Conservation (phyloP, 805 yeast species). For the Groenewaldozyma tartarivorans region DNA sequence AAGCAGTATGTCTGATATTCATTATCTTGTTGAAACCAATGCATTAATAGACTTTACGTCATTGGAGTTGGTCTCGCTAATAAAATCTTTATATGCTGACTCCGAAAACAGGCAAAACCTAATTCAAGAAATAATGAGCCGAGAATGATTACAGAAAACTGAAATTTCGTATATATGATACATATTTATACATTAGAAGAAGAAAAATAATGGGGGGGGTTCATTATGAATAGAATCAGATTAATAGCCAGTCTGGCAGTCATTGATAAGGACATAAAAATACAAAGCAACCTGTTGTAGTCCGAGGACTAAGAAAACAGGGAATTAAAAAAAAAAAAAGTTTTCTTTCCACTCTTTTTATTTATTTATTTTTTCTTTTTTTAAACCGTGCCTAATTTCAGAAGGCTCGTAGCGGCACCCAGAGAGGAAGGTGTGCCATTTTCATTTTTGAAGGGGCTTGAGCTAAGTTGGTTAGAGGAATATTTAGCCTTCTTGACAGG, state of each 20-base stretch:
- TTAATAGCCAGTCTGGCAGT: too few relatives aligned
- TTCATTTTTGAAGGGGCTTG: slow-evolving; percentile 5
- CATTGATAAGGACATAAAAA: too few relatives aligned
- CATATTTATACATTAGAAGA: too few relatives aligned
- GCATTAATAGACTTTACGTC: slow-evolving; percentile 26
- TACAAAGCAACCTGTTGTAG: too few relatives aligned
- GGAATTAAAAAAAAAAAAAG: too few relatives aligned
- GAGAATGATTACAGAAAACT: too few relatives aligned
- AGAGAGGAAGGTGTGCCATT: slow-evolving; percentile 14
- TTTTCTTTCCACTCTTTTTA: too few relatives aligned
- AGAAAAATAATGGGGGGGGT: too few relatives aligned
- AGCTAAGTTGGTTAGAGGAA: background rate
- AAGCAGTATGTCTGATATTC: slow-evolving; percentile 24
- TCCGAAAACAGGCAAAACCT: slow-evolving; percentile 22
- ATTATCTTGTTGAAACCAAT: slow-evolving; percentile 19
- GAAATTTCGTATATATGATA: too few relatives aligned
- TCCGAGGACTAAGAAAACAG: too few relatives aligned
- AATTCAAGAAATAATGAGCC: slow-evolving; percentile 16
- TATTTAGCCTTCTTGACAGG: background rate
- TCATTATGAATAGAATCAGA: too few relatives aligned
- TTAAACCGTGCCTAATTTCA: slow-evolving; percentile 13
- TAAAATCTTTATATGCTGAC: slow-evolving; percentile 28
- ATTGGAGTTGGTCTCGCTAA: slow-evolving; percentile 22
- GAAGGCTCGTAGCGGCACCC: slow-evolving; percentile 16
- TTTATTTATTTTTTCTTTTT: background rate